phyloP scores from a whole-genome alignment of 495 filamentous ascomycete genomes.

The Cairneyella variabilis region DNA sequence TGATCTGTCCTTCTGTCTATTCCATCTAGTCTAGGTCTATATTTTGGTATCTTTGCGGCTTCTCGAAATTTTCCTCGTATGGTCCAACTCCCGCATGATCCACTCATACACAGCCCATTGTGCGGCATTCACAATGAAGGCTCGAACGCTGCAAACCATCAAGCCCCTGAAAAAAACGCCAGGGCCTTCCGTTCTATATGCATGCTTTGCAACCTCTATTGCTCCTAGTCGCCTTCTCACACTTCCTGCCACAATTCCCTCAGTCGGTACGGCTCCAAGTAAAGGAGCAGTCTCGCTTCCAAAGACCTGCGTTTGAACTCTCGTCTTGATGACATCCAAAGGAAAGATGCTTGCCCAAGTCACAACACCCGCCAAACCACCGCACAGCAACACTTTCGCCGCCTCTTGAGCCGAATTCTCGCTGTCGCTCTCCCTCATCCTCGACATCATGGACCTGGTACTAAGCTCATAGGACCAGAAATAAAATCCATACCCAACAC shows the following conservation, averaged over 20 bases:
- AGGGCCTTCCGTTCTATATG: conserved; percentile 61
- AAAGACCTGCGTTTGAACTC: conserved; percentile 64
- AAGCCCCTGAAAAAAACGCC: conserved; percentile 74
- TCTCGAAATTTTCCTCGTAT: conserved; percentile 1
- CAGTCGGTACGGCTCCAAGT: conserved; percentile 29
- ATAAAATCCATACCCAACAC: conserved; percentile 89
- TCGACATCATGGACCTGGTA: conserved; percentile 47
- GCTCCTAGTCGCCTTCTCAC: conserved; percentile 43
- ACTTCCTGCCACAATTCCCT: background rate
- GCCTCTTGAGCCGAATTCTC: conserved; percentile 43
- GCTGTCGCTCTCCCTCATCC: conserved; percentile 13
- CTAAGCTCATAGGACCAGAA: conserved; percentile 83
- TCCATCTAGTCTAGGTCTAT: conserved; percentile 1
- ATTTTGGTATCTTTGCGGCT: background rate
- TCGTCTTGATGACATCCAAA: conserved; percentile 83
- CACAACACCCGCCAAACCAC: conserved; percentile 77
- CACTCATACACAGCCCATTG: conserved; percentile 89
- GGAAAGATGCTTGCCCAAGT: conserved; percentile 88
- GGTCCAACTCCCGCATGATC: conserved; percentile 57
- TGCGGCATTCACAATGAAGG: conserved; percentile 79
- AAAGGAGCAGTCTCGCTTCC: conserved; percentile 21
- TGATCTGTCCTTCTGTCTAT: conserved; percentile 1
- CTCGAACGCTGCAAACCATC: conserved; percentile 71
- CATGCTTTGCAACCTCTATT: conserved; percentile 55
- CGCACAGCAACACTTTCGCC: conserved; percentile 68